Evolutionary conservation across 805 yeast genomes (phyloP), one percentile per base, ranked within the genome.

Genomic region (Wickerhamiella dianesei): DNA sequence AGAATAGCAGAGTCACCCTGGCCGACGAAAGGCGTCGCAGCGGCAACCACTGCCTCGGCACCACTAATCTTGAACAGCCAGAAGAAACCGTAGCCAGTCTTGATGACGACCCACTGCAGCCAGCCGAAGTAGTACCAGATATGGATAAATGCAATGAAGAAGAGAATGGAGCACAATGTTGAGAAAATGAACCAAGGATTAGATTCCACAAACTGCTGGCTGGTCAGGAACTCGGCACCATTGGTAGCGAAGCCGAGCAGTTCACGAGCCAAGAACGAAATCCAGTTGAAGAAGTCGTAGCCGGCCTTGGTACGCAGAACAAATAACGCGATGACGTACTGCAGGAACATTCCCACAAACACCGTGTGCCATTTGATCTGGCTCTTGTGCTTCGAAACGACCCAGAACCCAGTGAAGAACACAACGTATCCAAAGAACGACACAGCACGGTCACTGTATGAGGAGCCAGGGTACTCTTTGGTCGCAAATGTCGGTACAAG

Each of bases 11-110:
- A 69, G 63, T 77, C 82, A 55, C 82, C 82, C 53, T 74, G 76
- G 41, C 82, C 82, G 52, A 77, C 68, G 60, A 77, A 77, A 4
- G 82, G 82, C 21, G 81, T 72, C 0, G 81, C 81, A 41, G 81
- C 79, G 3, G 80, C 79, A 22, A 76, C 77, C 42, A 76, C 73
- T 21, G 80, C 75, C 58, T 77, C 82, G 45, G 81, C 79, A 54
- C 82, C 82, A 22, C 77, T 70, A 20, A 75, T 72, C 48, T 69
- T 64, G 67, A 76, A 69, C 35, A 75, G 59, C 80, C 80, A 77
- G 66, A 71, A 75, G 66, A 77, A 76, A 53, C 76, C 71, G 55
- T 62, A 61, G 17, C 80, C 76, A 52, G 74, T 74, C 59, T 77
- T 77, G 40, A 69, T 68, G 47, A 77, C 70, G 40, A 64, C 64